Conservation (phyloP, 2,329 filamentous ascomycete species). For the Arachnomyces sp. region DNA sequence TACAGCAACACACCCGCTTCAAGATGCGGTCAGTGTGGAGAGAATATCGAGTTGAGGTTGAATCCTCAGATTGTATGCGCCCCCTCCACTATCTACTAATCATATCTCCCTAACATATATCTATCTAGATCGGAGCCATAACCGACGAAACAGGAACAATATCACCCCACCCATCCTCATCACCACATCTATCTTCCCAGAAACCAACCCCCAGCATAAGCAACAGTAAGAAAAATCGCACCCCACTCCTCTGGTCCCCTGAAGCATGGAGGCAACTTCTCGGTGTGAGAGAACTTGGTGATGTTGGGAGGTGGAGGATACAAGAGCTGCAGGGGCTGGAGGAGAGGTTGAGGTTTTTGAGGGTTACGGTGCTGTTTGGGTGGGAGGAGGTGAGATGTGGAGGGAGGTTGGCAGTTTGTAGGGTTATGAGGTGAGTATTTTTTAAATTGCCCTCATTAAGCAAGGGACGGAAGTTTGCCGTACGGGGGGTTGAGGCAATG, state of each 20-base stretch:
- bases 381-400: conserved; percentile 4
- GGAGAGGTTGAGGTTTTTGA: conserved; percentile 7
- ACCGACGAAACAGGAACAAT: conserved; percentile 41
- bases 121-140: conserved; percentile 11
- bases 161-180: conserved; percentile 5
- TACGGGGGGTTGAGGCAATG: too few relatives aligned
- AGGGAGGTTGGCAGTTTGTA: conserved; percentile 10
- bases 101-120: not conserved
- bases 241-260: conserved; percentile 39
- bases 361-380: conserved; percentile 12
- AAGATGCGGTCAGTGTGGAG: conserved; percentile 10
- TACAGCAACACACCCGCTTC: conserved; percentile 34
- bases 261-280: conserved; percentile 41
- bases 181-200: conserved; percentile 32
- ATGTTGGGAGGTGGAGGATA: conserved; percentile 19
- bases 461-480: too few relatives aligned
- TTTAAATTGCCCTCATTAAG: too few relatives aligned
- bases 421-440: too few relatives aligned
- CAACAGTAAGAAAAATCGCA: conserved; percentile 15
- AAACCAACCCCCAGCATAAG: not conserved
- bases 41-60: conserved; percentile 8
- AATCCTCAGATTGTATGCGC: conserved; percentile 13
- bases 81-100: not conserved
- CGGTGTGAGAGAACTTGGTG: conserved; percentile 29
- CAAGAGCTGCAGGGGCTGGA: conserved; percentile 4